Evolutionary conservation across 73 alveolate genomes (phyloP), one percentile per base, ranked within the genome.

Genomic region (Paramecium biaurelia): DNA sequence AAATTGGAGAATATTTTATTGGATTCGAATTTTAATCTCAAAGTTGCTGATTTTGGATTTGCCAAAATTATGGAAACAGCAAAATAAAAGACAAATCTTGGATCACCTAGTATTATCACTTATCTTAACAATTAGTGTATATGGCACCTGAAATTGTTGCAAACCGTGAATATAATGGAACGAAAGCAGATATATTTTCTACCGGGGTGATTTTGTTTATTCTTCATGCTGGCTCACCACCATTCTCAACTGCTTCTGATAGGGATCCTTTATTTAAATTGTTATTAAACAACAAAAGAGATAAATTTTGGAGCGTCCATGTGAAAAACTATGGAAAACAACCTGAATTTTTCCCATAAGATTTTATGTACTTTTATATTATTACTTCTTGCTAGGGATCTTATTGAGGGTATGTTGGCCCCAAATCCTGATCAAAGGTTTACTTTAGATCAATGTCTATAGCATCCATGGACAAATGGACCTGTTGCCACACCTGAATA

Each of bases 1-100:
- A 97, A 97, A 59, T 97, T 97, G 5, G 99, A 97, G 92, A 97
- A 97, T 92, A 89, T 97, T 34, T 92, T 97, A 23, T 93, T 97
- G 18, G 99, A 97, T 92, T 85, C 92, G 56, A 63, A 95, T 28
- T 94, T 82, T 70, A 88, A 96, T 41, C 86, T 97, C 37, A 96
- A 96, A 92, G 93, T 97, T 57, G 97, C 97, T 57, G 99, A 97
- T 82, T 97, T 97, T 84, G 99, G 99, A 15, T 95, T 97, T 49
- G 98, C 99, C 12, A 42, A 68, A 57, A 30, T 84, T 30, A 37
- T 92, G 57, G 95, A 92, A 23, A 45, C 85, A 7, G 92, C 89
- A 26, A 85, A 49, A 14, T 72, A 93, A 10, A 89, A 28, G 32
- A 45, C 95, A 1, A 57, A 89, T 45, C 92, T 87, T 11, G 98